Conservation (phyloP, 2,329 filamentous ascomycete genomes). For the Venturia nashicola region DNA sequence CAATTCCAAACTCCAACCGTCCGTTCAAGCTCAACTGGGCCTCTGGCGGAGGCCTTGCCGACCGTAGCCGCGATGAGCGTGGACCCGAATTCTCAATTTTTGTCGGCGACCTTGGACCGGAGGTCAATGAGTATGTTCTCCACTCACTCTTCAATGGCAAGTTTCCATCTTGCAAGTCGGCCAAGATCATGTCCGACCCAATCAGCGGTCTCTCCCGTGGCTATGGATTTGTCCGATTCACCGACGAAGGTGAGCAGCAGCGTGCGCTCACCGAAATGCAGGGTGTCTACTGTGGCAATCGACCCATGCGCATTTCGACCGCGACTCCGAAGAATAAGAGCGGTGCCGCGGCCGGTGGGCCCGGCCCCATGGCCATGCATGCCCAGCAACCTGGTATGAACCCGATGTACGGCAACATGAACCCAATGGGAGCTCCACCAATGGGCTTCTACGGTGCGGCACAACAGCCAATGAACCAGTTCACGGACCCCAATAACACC, state of each 20-base stretch:
- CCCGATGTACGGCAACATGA: constrained; percentile 30
- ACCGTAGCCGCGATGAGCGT: constrained; percentile 82
- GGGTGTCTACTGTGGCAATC: constrained; percentile 96
- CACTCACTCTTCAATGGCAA: constrained; percentile 94
- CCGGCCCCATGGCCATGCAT: constrained; percentile 26
- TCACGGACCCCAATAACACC: constrained; percentile 98
- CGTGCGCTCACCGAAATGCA: constrained; percentile 96
- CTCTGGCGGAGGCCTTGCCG: constrained; percentile 86
- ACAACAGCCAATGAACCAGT: constrained; percentile 94
- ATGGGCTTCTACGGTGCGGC: constrained; percentile 52
- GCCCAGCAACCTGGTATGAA: constrained; percentile 20
- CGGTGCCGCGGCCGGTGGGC: constrained; percentile 38
- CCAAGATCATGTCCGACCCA: constrained; percentile 99
- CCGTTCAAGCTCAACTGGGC: constrained; percentile 99
- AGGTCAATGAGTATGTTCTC: constrained; percentile 96
- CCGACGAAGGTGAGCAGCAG: constrained; percentile 90
- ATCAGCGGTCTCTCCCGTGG: constrained; percentile 96
- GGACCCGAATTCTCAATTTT: constrained; percentile 96
- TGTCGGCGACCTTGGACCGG: constrained; percentile 91
- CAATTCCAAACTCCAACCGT: constrained; percentile 87
- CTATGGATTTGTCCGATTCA: constrained; percentile 96
- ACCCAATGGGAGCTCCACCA: constrained; percentile 49
- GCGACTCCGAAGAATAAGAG: constrained; percentile 90
- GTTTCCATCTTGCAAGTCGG: constrained; percentile 95
- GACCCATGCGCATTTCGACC: constrained; percentile 96